These are phyloP conservation scores for Tremella mesenterica DNA, from an alignment of 768 basidiomycete species.

Conservation along the genomic window DNA sequence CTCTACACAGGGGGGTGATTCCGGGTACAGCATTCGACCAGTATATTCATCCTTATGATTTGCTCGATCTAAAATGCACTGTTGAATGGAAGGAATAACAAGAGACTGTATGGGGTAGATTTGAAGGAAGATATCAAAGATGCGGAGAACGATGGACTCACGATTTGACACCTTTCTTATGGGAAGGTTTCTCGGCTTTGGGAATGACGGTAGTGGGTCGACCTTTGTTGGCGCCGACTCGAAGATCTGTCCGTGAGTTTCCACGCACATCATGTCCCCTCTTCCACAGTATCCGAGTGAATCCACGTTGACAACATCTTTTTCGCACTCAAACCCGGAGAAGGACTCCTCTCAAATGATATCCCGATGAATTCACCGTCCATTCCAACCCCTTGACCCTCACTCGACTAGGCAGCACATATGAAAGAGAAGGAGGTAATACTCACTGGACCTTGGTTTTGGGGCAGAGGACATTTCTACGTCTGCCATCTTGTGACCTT, in stretches of 20 bases:
- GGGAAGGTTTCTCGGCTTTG: constrained; percentile 65
- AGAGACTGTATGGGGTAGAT: too few relatives aligned
- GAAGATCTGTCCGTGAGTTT: constrained; percentile 56
- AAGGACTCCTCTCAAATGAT: too few relatives aligned
- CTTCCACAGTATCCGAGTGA: neutral
- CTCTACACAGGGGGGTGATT: neutral
- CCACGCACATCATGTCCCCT: neutral
- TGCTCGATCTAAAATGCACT: neutral
- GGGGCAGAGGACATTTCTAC: constrained; percentile 39
- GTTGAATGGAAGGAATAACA: neutral
- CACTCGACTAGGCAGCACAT: too few relatives aligned
- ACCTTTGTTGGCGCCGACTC: constrained; percentile 76
- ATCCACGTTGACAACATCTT: neutral
- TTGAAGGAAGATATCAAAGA: too few relatives aligned
- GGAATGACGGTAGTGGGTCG: constrained; percentile 78
- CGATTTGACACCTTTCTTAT: constrained; percentile 86
- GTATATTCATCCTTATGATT: neutral
- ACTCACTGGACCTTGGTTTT: constrained; percentile 35
- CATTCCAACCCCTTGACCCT: too few relatives aligned
- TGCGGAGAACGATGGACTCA: too few relatives aligned
- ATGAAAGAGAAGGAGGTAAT: neutral
- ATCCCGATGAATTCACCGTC: too few relatives aligned
- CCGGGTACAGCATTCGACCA: neutral
- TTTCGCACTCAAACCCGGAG: too few relatives aligned
- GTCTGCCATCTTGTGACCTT: constrained; percentile 34